phyloP scores from a whole-genome alignment of 441 rosid species.

The Arabidopsis hybrid region DNA sequence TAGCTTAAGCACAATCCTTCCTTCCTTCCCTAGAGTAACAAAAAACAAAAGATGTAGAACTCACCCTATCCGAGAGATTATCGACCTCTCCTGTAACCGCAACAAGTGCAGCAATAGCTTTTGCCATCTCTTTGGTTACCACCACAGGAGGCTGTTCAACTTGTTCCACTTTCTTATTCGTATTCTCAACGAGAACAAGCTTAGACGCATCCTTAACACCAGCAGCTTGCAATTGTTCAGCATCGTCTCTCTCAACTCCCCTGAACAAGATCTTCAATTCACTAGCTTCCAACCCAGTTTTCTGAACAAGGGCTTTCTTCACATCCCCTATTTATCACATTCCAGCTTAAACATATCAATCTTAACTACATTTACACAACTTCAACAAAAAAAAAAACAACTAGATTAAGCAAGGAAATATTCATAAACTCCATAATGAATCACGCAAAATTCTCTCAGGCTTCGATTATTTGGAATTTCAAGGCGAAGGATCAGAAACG shows the following conservation, averaged over 20 bases:
- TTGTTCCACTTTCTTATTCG: constrained; percentile 44
- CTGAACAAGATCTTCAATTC: constrained; percentile 67
- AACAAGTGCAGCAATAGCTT: constrained; percentile 61
- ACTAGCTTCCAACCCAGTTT: constrained; percentile 54
- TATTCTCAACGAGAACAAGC: constrained; percentile 61
- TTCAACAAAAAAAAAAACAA: not conserved
- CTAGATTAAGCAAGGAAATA: not conserved
- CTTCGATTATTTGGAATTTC: not conserved
- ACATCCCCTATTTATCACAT: constrained; percentile 56
- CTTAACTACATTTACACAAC: not conserved
- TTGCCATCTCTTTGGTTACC: constrained; percentile 54
- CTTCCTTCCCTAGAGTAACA: not conserved
- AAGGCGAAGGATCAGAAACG: constrained; percentile 8
- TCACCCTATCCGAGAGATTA: constrained; percentile 78
- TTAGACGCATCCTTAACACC: constrained; percentile 72
- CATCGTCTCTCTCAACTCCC: constrained; percentile 71
- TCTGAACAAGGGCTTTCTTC: constrained; percentile 57
- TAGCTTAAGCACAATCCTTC: not conserved
- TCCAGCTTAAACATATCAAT: constrained; percentile 7
- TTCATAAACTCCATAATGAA: not conserved
- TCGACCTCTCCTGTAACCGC: constrained; percentile 65
- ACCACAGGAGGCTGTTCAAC: constrained; percentile 47
- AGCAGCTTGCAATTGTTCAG: constrained; percentile 56
- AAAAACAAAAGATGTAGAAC: constrained; percentile 15
- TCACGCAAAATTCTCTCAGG: not conserved